These are phyloP conservation scores for Stachybotrys chartarum DNA, from an alignment of 2,329 filamentous ascomycete genomes.

Conservation along the genomic window DNA sequence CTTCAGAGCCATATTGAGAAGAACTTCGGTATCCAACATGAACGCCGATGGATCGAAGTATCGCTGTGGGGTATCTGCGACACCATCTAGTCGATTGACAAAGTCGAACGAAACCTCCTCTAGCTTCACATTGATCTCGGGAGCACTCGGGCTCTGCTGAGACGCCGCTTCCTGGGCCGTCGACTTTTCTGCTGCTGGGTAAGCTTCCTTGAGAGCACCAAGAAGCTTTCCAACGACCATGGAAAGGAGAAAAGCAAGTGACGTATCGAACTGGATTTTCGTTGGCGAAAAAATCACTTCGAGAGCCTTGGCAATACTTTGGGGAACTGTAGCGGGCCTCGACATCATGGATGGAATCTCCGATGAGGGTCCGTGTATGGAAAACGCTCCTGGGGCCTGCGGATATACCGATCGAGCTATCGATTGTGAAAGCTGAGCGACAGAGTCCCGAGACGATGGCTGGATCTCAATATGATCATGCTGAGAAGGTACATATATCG, in stretches of 20 bases:
- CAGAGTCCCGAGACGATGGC: slow-evolving; percentile 16
- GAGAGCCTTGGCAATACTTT: slow-evolving; percentile 16
- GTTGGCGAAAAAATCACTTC: slow-evolving; percentile 47
- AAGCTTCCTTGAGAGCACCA: slow-evolving; percentile 30
- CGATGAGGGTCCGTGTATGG: slow-evolving; percentile 27
- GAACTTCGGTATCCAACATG: slow-evolving; percentile 39
- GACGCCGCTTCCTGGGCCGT: slow-evolving; percentile 3
- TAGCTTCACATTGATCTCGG: slow-evolving; percentile 35
- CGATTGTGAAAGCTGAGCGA: slow-evolving; percentile 19
- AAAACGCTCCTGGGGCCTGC: slow-evolving; percentile 56
- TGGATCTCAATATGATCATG: slow-evolving; percentile 36
- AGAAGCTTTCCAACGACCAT: slow-evolving; percentile 44
- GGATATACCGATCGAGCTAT: slow-evolving; percentile 34
- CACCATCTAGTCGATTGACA: slow-evolving; percentile 44
- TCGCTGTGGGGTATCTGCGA: slow-evolving; percentile 42
- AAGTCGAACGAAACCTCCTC: slow-evolving; percentile 48
- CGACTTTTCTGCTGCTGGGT: slow-evolving; percentile 8
- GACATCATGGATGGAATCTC: neutral
- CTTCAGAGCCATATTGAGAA: slow-evolving; percentile 42
- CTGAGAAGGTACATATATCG: slow-evolving; percentile 45
- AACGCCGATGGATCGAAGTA: slow-evolving; percentile 32
- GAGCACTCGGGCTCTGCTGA: slow-evolving; percentile 7
- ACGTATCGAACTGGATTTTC: slow-evolving; percentile 46
- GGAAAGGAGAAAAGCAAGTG: slow-evolving; percentile 46
- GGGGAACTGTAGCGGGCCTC: neutral